Evolutionary conservation across 1,139 yeast genomes (phyloP).

Genomic region (Debaryomyces udenii): DNA sequence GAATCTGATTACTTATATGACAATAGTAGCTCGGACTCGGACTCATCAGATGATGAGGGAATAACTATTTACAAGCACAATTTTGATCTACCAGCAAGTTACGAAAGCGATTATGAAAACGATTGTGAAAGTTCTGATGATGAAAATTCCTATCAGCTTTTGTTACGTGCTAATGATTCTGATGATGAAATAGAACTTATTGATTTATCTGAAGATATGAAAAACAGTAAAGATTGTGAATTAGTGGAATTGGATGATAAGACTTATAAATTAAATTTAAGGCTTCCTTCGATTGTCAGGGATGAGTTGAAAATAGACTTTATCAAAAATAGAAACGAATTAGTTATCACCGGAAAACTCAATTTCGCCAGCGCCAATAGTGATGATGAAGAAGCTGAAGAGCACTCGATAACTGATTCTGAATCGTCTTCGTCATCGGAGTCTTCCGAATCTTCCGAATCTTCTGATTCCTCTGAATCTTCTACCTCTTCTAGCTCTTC

Average conservation of each 20-base stretch:
- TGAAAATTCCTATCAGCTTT: conserved; percentile 25
- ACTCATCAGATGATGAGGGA: conserved; percentile 42
- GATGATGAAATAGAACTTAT: conserved; percentile 43
- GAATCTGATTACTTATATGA: conserved; percentile 4
- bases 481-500: conserved; percentile 18
- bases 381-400: conserved; percentile 20
- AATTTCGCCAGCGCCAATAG: conserved; percentile 30
- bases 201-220: conserved; percentile 48
- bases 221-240: conserved; percentile 50
- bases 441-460: conserved; percentile 12
- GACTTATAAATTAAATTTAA: conserved; percentile 44
- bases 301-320: conserved; percentile 48
- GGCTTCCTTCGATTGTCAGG: conserved; percentile 48
- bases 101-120: conserved; percentile 32
- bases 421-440: conserved; percentile 14
- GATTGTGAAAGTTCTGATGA: conserved; percentile 39
- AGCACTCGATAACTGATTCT: conserved; percentile 12
- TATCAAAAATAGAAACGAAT: conserved; percentile 46
- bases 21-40: conserved; percentile 6
- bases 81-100: conserved; percentile 42
- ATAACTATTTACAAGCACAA: conserved; percentile 47
- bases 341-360: conserved; percentile 46
- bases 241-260: conserved; percentile 43
- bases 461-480: conserved; percentile 17
- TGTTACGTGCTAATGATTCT: conserved; percentile 34